A percentile compares a stretch with the other conserved stretches of the same genome.
Evolutionary conservation across 257 asterid species (phyloP).

Genomic region (Przewalskia tangutica): DNA sequence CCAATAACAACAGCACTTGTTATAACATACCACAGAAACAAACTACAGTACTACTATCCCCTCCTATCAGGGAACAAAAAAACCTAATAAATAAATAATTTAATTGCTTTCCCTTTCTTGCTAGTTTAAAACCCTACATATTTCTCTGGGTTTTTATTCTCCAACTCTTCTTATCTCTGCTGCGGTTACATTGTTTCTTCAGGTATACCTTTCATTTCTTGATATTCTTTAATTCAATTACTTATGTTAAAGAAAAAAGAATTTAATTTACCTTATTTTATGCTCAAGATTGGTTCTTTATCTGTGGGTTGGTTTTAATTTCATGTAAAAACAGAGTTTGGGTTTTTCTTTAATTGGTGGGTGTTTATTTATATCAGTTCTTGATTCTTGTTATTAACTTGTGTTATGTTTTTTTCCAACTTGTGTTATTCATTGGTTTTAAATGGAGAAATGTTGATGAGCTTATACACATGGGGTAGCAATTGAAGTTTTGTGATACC

Average conservation of each 20-base stretch:
- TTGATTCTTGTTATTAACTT: no score
- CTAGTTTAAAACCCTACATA: constrained; percentile 3
- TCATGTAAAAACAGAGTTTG: background rate
- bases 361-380: no score
- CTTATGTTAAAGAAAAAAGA: background rate
- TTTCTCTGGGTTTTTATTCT: background rate
- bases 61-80: background rate
- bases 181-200: background rate
- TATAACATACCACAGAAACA: background rate
- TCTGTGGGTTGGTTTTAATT: background rate
- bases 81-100: background rate
- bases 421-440: background rate
- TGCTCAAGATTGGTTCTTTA: background rate
- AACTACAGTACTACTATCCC: background rate
- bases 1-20: background rate
- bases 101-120: background rate
- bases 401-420: background rate
- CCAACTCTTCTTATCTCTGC: background rate
- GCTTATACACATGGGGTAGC: background rate
- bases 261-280: background rate
- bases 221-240: background rate
- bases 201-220: background rate
- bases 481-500: background rate
- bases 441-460: background rate
- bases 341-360: background rate